Evolutionary conservation across 1,284 basidiomycete species (phyloP).

Genomic region (Puccinia novopanici): DNA sequence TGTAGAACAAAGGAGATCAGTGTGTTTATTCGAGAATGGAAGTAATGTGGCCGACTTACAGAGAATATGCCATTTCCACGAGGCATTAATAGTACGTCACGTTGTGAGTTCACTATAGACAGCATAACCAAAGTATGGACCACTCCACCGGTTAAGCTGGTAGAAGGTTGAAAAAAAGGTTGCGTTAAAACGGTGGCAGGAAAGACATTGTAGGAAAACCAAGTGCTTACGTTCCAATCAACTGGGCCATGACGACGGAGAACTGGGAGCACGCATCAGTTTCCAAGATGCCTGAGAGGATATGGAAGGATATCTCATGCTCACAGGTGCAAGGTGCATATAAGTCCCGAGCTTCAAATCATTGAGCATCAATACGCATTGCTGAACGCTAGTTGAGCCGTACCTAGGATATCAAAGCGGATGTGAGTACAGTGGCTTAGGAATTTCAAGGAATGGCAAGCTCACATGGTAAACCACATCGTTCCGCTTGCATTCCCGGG

Average conservation of each 20-base stretch:
- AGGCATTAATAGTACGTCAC: conserved; percentile 36
- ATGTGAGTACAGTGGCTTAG: no score
- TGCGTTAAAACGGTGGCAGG: background rate
- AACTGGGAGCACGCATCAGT: conserved; percentile 3
- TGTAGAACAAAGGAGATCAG: background rate
- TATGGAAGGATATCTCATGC: background rate
- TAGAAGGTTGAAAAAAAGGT: background rate
- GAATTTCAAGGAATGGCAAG: no score
- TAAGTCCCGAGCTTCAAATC: conserved; percentile 42
- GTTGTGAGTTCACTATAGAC: conserved; percentile 28
- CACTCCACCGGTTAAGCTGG: conserved; percentile 11
- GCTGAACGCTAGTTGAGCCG: conserved; percentile 31
- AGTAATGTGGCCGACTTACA: background rate
- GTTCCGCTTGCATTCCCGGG: conserved; percentile 45
- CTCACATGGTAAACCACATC: conserved; percentile 47
- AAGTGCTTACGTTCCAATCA: conserved; percentile 27
- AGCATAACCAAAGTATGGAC: conserved; percentile 40
- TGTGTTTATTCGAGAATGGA: background rate
- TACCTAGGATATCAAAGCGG: conserved; percentile 29
- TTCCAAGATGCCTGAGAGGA: background rate
- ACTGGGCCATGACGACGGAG: conserved; percentile 29
- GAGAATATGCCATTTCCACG: conserved; percentile 48
- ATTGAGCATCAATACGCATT: conserved; percentile 42
- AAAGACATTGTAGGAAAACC: background rate
- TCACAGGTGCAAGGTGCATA: conserved; percentile 36